These are phyloP conservation scores for Penicillium turbatum DNA, from an alignment of 495 filamentous ascomycete genomes.

Conservation along the genomic window DNA sequence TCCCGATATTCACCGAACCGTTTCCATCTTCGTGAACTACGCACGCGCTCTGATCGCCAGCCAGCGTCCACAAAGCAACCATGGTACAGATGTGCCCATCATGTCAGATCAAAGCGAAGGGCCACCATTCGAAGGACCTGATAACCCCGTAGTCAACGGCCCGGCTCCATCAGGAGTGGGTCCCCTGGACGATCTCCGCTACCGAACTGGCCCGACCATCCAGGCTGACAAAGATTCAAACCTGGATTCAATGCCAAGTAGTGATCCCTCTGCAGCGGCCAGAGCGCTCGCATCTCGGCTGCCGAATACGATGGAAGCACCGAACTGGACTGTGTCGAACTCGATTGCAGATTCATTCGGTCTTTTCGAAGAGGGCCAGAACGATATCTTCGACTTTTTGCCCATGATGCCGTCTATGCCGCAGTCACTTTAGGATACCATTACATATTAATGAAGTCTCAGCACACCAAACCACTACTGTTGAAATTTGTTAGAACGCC, in stretches of 20 bases:
- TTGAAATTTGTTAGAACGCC: not conserved
- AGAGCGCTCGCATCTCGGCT: constrained; percentile 31
- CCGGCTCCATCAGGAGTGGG: constrained; percentile 17
- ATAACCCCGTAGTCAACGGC: constrained; percentile 20
- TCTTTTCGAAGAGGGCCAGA: constrained; percentile 44
- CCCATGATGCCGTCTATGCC: constrained; percentile 41
- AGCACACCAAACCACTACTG: not conserved
- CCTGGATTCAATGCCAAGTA: constrained; percentile 19
- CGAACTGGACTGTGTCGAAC: constrained; percentile 42
- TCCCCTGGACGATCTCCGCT: constrained; percentile 21
- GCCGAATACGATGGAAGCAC: constrained; percentile 37
- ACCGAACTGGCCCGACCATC: constrained; percentile 15
- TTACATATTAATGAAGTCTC: not conserved
- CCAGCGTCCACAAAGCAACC: constrained; percentile 22
- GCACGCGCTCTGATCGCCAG: constrained; percentile 37
- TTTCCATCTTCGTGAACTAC: constrained; percentile 43
- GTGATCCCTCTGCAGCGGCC: constrained; percentile 20
- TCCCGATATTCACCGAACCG: constrained; percentile 42
- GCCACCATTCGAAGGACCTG: constrained; percentile 14
- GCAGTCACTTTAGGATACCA: constrained; percentile 11
- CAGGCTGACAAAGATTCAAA: constrained; percentile 23
- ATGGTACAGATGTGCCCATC: constrained; percentile 18
- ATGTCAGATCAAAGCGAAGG: constrained; percentile 17
- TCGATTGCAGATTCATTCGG: constrained; percentile 44
- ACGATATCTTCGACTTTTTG: constrained; percentile 44